Evolutionary conservation across 768 basidiomycete species (phyloP).

Genomic region (Leccinum subgranulosum): DNA sequence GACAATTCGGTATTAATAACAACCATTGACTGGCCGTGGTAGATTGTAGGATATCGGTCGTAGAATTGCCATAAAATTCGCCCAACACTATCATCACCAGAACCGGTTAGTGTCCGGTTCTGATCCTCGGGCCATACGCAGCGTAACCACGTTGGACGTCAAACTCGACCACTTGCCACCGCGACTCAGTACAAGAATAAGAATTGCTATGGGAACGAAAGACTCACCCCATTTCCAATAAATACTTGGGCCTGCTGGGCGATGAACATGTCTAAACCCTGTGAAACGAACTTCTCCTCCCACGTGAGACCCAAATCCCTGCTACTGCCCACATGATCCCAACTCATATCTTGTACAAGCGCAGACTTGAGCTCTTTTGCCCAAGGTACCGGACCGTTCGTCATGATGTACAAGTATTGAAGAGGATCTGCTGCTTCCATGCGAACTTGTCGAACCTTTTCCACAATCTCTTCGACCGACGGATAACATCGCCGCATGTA

Average conservation of each 20-base stretch:
- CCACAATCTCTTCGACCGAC: slow-evolving; percentile 40
- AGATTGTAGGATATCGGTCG: background rate
- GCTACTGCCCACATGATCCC: slow-evolving; percentile 41
- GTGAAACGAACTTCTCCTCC: slow-evolving; percentile 43
- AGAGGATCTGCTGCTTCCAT: slow-evolving; percentile 25
- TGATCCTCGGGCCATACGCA: slow-evolving; percentile 32
- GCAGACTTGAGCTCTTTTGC: slow-evolving; percentile 37
- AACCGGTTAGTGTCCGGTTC: slow-evolving; percentile 32
- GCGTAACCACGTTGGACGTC: slow-evolving; percentile 39
- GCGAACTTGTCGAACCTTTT: slow-evolving; percentile 36
- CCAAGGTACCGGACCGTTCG: slow-evolving; percentile 45
- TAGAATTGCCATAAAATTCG: background rate
- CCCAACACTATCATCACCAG: slow-evolving; percentile 30
- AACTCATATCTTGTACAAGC: slow-evolving; percentile 29
- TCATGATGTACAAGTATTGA: slow-evolving; percentile 43
- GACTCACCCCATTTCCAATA: slow-evolving; percentile 51
- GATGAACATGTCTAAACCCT: slow-evolving; percentile 51
- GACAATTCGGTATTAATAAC: background rate
- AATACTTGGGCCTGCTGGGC: slow-evolving; percentile 46
- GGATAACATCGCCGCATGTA: slow-evolving; percentile 44
- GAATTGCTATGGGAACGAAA: background rate
- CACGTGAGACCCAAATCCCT: slow-evolving; percentile 39
- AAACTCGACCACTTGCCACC: slow-evolving; percentile 37
- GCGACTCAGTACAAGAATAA: background rate
- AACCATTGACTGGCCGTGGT: background rate